Conservation (phyloP, 2,329 filamentous ascomycete genomes). For the Pestalotiopsis sp. region DNA sequence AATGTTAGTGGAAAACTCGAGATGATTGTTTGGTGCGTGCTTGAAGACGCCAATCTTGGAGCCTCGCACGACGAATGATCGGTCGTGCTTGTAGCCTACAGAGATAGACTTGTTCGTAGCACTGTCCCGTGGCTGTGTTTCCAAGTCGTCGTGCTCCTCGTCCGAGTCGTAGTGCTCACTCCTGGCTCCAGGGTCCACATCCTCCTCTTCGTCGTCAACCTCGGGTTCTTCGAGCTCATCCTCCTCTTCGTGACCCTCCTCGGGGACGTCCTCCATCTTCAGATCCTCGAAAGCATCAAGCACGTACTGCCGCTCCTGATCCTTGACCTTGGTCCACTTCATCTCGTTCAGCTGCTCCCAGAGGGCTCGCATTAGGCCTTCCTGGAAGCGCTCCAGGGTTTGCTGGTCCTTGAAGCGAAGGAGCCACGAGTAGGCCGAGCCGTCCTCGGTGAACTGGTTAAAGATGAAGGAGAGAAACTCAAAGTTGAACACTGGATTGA, state of each 20-base stretch:
- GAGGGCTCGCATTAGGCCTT: conserved; percentile 89
- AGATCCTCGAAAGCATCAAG: conserved; percentile 94
- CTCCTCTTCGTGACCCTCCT: conserved; percentile 50
- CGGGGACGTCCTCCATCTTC: conserved; percentile 77
- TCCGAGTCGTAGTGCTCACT: conserved; percentile 70
- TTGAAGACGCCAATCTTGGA: conserved; percentile 99
- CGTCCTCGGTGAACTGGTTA: conserved; percentile 89
- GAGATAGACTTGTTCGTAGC: conserved; percentile 92
- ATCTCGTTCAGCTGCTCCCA: conserved; percentile 96
- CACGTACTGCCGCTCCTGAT: conserved; percentile 90
- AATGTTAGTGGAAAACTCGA: conserved; percentile 96
- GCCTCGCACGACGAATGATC: conserved; percentile 94
- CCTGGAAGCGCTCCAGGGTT: conserved; percentile 82
- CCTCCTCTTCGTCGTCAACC: conserved; percentile 58
- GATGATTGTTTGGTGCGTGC: conserved; percentile 86
- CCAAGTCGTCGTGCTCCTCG: conserved; percentile 78
- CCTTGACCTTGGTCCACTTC: conserved; percentile 93
- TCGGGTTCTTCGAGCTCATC: conserved; percentile 56
- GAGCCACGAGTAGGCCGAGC: conserved; percentile 92
- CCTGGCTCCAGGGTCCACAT: conserved; percentile 55
- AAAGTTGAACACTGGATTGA: conserved; percentile 98
- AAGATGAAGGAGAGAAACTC: conserved; percentile 99
- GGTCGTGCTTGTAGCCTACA: conserved; percentile 94
- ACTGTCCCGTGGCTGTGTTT: conserved; percentile 68
- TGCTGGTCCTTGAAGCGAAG: conserved; percentile 85